phyloP scores from a whole-genome alignment of 2,329 filamentous ascomycete species.

The Ophiosphaerella herpotricha region DNA sequence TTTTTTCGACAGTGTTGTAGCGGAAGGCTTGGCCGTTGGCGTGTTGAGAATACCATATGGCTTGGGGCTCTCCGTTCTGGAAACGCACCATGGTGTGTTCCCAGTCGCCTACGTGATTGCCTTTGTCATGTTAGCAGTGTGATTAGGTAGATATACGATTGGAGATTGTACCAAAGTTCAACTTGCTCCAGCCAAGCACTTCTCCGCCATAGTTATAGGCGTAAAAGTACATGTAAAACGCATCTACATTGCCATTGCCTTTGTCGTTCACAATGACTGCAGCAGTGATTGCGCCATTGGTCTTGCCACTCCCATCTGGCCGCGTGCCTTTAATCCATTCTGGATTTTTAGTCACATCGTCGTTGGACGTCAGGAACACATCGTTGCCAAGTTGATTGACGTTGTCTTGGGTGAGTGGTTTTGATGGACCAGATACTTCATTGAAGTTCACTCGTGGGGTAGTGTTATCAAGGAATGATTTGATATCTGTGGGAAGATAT shows the following conservation, averaged over 20 bases:
- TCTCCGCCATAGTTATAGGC: constrained; percentile 61
- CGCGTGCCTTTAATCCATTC: constrained; percentile 56
- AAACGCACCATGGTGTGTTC: constrained; percentile 73
- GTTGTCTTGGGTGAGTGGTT: constrained; percentile 49
- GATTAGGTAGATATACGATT: not conserved
- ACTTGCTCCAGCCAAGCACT: constrained; percentile 45
- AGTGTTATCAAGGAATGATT: constrained; percentile 48
- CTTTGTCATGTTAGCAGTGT: constrained; percentile 17
- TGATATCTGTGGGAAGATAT: constrained; percentile 52
- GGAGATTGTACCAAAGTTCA: constrained; percentile 50
- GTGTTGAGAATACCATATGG: constrained; percentile 69
- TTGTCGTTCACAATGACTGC: constrained; percentile 64
- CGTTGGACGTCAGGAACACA: constrained; percentile 53
- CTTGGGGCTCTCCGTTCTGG: constrained; percentile 57
- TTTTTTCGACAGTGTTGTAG: constrained; percentile 58
- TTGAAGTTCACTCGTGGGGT: constrained; percentile 46
- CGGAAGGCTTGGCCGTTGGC: constrained; percentile 65
- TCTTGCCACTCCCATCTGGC: constrained; percentile 58
- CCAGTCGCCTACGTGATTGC: constrained; percentile 69
- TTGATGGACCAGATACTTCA: constrained; percentile 36
- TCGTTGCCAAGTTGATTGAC: constrained; percentile 49
- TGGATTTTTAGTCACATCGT: constrained; percentile 49
- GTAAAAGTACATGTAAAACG: constrained; percentile 68
- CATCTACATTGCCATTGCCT: constrained; percentile 58
- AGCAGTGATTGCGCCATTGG: constrained; percentile 54